phyloP scores from a whole-genome alignment of 192 early-diverging fungal genomes.

The Cetraspora pellucida region DNA sequence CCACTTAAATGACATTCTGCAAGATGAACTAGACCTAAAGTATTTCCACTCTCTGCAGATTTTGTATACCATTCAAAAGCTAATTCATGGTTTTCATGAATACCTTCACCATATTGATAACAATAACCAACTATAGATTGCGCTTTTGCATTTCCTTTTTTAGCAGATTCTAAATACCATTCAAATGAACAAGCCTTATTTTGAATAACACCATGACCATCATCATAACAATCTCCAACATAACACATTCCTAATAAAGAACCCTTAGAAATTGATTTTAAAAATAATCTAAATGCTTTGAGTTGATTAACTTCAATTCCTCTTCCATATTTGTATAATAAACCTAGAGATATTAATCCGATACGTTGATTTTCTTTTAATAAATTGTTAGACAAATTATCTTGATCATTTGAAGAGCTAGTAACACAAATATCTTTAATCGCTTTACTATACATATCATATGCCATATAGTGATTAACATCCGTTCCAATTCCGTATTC shows the following conservation, averaged over 20 bases:
- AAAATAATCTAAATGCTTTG: background rate
- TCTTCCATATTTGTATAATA: background rate
- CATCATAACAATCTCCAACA: conserved; percentile 61
- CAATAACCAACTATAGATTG: conserved; percentile 76
- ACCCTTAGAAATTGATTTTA: conserved; percentile 54
- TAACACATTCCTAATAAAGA: conserved; percentile 58
- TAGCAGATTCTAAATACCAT: conserved; percentile 65
- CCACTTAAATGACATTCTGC: conserved; percentile 64
- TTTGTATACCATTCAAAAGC: conserved; percentile 67
- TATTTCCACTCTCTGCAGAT: conserved; percentile 54
- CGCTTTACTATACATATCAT: background rate
- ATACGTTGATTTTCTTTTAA: background rate
- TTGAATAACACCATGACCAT: conserved; percentile 55
- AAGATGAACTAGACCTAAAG: conserved; percentile 55
- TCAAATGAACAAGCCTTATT: conserved; percentile 53
- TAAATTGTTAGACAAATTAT: background rate
- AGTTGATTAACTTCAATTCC: background rate
- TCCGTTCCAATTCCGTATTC: background rate
- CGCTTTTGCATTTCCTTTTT: conserved; percentile 56
- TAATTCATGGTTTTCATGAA: conserved; percentile 59
- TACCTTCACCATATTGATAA: conserved; percentile 75
- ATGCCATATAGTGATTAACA: background rate
- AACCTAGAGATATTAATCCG: background rate
- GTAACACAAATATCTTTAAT: background rate
- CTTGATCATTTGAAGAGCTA: background rate